phyloP scores from a whole-genome alignment of 306 rosid species.

The Cucurbita ficifolia region DNA sequence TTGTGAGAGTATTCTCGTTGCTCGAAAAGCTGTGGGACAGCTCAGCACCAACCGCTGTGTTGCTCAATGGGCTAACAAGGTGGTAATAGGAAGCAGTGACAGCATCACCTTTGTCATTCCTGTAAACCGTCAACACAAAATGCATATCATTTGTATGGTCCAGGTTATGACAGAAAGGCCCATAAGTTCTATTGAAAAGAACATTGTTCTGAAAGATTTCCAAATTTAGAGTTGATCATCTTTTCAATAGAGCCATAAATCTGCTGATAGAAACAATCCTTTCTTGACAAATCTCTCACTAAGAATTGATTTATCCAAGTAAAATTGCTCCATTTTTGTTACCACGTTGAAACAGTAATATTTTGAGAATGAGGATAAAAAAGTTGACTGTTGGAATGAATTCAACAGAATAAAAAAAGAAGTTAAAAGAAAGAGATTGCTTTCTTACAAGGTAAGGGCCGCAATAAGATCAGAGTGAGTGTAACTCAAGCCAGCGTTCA shows the following conservation, averaged over 20 bases:
- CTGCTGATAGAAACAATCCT: neutral
- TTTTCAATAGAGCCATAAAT: neutral
- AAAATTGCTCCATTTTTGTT: neutral
- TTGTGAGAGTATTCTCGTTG: constrained; percentile 56
- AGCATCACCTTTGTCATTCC: constrained; percentile 68
- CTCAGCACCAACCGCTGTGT: constrained; percentile 91
- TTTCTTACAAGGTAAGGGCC: constrained; percentile 46
- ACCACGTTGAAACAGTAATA: neutral
- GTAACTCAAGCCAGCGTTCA: constrained; percentile 72
- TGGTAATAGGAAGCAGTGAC: constrained; percentile 76
- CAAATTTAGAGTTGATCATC: neutral
- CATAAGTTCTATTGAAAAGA: neutral
- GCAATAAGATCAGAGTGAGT: constrained; percentile 66
- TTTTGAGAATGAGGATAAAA: neutral
- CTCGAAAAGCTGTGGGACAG: constrained; percentile 60
- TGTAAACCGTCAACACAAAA: constrained; percentile 14
- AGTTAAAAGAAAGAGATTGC: neutral
- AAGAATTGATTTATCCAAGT: neutral
- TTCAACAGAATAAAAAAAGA: neutral
- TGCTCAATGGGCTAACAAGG: constrained; percentile 58
- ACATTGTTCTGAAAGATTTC: neutral
- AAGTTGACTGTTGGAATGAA: too few relatives aligned
- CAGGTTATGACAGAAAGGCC: neutral
- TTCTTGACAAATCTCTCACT: neutral
- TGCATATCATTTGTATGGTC: neutral